Conservation (phyloP, 208 protist species). For the Crithidia mellificae region DNA sequence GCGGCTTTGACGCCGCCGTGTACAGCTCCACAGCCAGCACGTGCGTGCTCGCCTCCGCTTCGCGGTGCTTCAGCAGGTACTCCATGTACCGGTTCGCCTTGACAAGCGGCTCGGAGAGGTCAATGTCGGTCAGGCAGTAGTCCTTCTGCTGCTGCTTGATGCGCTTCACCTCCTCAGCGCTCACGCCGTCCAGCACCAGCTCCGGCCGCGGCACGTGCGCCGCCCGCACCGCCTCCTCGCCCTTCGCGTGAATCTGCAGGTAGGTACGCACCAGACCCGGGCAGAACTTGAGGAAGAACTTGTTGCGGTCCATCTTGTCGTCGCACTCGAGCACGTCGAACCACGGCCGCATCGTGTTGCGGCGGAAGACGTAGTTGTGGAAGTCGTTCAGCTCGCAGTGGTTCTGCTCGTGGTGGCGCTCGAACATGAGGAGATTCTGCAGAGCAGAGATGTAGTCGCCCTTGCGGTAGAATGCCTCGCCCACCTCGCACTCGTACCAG, state of each 20-base stretch:
- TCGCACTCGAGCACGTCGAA: slow-evolving; percentile 88
- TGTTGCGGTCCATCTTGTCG: slow-evolving; percentile 72
- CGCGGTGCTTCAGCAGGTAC: slow-evolving; percentile 57
- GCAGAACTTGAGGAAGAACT: slow-evolving; percentile 79
- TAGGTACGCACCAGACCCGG: slow-evolving; percentile 76
- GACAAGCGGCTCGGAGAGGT: slow-evolving; percentile 67
- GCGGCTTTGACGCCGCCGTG: slow-evolving; percentile 54
- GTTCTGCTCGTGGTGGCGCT: slow-evolving; percentile 93
- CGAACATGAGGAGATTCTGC: slow-evolving; percentile 90
- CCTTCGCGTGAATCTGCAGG: slow-evolving; percentile 70
- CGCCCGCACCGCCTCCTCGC: slow-evolving; percentile 69
- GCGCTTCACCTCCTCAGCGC: slow-evolving; percentile 68
- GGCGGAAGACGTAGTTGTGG: slow-evolving; percentile 96
- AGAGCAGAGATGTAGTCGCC: slow-evolving; percentile 90
- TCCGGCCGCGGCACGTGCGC: slow-evolving; percentile 70
- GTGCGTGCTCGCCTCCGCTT: slow-evolving; percentile 46
- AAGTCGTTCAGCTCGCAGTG: slow-evolving; percentile 96
- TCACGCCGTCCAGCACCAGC: slow-evolving; percentile 37
- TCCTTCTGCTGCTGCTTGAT: slow-evolving; percentile 54
- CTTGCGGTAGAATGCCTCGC: slow-evolving; percentile 77
- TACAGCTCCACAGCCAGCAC: slow-evolving; percentile 75
- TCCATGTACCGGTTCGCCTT: slow-evolving; percentile 80
- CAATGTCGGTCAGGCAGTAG: slow-evolving; percentile 64
- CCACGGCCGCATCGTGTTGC: slow-evolving; percentile 95
- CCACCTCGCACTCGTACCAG: slow-evolving; percentile 96